Evolutionary conservation across 1,139 yeast species (phyloP).

Genomic region (Geotrichum phurueaensis): DNA sequence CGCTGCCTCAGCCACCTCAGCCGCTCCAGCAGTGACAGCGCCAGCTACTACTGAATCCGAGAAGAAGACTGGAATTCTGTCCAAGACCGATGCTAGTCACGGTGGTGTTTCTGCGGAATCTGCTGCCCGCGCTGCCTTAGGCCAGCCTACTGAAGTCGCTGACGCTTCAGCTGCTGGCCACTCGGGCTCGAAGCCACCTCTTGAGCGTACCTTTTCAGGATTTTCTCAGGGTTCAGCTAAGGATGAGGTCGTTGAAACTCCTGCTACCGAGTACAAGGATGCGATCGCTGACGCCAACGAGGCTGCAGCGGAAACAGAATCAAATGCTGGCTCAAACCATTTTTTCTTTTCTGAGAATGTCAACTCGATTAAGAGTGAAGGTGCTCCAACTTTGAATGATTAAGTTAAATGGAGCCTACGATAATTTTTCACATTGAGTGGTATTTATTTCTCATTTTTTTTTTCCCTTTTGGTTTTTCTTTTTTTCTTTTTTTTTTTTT

Average conservation of each 20-base stretch:
- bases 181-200: neutral
- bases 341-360: conserved; percentile 7
- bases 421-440: neutral
- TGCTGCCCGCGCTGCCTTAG: conserved; percentile 5
- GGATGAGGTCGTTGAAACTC: conserved; percentile 5
- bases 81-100: neutral
- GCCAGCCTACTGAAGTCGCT: neutral
- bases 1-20: conserved; percentile 2
- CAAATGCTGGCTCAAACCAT: conserved; percentile 1
- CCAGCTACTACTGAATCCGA: conserved; percentile 9
- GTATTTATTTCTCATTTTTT: neutral
- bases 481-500: neutral
- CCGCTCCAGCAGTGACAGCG: neutral
- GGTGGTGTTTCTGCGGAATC: conserved; percentile 5
- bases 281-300: neutral
- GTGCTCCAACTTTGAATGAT: neutral
- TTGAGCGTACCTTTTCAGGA: conserved; percentile 18
- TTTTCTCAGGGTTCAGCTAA: conserved; percentile 18
- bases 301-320: conserved; percentile 1
- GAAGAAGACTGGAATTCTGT: neutral
- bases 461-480: neutral
- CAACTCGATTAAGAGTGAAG: neutral
- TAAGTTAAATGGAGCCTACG: neutral
- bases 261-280: neutral
- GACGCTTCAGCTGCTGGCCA: neutral